Percentiles rank a stretch among this genome's conserved stretches.
Evolutionary conservation across 2,329 filamentous ascomycete genomes (phyloP).

Genomic region (Ophiocordyceps robertsii): DNA sequence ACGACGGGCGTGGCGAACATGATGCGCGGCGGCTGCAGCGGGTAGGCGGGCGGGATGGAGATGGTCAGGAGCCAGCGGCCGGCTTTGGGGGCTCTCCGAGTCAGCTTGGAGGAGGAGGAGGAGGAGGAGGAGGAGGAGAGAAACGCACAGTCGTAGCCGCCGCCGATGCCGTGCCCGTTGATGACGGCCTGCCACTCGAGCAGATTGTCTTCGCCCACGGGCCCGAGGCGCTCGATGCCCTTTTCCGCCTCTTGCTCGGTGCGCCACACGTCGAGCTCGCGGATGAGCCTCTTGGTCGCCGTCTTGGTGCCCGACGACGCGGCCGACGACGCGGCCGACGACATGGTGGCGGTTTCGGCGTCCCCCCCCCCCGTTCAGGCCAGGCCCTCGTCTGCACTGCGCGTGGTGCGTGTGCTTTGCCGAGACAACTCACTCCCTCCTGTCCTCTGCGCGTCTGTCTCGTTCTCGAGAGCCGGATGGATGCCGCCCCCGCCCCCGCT

Average conservation of each 20-base stretch:
- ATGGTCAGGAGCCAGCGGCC: constrained; percentile 80
- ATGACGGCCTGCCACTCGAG: constrained; percentile 47
- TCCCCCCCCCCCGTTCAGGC: no score
- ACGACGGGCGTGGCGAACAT: constrained; percentile 73
- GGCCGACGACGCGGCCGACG: background rate
- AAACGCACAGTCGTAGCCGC: constrained; percentile 40
- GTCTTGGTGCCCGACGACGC: constrained; percentile 16
- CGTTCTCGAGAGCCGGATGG: no score
- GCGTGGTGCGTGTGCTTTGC: no score
- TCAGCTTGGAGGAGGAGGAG: background rate
- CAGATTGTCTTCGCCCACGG: constrained; percentile 38
- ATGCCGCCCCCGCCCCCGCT: no score
- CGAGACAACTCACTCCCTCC: no score
- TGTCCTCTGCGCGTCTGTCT: no score
- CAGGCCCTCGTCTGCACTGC: no score
- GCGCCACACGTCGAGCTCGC: constrained; percentile 41
- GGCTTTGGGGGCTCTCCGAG: constrained; percentile 17
- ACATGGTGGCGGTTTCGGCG: background rate
- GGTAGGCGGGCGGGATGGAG: constrained; percentile 64
- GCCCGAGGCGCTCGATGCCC: constrained; percentile 46
- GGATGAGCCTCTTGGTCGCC: constrained; percentile 43
- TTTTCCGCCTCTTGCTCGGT: constrained; percentile 32
- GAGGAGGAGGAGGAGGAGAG: background rate
- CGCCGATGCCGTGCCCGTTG: constrained; percentile 40
- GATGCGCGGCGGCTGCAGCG: constrained; percentile 62